A percentile compares a stretch with the other conserved stretches of the same genome.
phyloP scores from a whole-genome alignment of 805 yeast species.

The Ogataea pini region DNA sequence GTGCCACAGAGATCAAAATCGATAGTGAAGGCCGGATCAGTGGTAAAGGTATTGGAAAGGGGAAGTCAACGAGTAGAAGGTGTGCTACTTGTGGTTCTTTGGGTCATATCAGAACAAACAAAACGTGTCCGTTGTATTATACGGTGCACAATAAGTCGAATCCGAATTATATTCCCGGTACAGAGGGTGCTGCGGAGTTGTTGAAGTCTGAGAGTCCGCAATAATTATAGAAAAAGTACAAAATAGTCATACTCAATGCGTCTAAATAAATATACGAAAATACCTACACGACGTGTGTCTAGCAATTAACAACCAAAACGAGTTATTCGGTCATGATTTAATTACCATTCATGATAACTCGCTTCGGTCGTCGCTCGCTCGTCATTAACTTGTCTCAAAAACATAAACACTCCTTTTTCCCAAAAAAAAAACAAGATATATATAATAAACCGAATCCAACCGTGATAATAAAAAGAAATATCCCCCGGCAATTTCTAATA shows the following conservation, averaged over 20 bases:
- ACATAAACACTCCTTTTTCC: not conserved
- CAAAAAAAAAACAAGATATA: not conserved
- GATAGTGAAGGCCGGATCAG: slow-evolving; percentile 43
- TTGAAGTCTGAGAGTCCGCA: slow-evolving; percentile 11
- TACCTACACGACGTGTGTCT: no score
- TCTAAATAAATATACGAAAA: no score
- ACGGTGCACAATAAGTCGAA: slow-evolving; percentile 38
- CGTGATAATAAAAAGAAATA: not conserved
- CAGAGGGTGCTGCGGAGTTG: slow-evolving; percentile 29
- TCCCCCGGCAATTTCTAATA: not conserved
- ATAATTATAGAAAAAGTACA: not conserved
- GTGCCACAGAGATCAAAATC: slow-evolving; percentile 36
- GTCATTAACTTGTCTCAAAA: not conserved
- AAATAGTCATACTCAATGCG: no score
- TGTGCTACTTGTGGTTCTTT: slow-evolving; percentile 95
- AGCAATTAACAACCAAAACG: no score
- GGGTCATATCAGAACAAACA: slow-evolving; percentile 92
- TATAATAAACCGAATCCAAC: not conserved
- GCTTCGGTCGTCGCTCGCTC: no score
- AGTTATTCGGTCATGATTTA: no score
- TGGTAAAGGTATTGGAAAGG: slow-evolving; percentile 74
- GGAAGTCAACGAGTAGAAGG: slow-evolving; percentile 71
- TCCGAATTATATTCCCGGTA: slow-evolving; percentile 37
- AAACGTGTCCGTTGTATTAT: slow-evolving; percentile 85
- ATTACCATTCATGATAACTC: no score